phyloP scores from a whole-genome alignment of 768 basidiomycete species.

The Postia placenta region DNA sequence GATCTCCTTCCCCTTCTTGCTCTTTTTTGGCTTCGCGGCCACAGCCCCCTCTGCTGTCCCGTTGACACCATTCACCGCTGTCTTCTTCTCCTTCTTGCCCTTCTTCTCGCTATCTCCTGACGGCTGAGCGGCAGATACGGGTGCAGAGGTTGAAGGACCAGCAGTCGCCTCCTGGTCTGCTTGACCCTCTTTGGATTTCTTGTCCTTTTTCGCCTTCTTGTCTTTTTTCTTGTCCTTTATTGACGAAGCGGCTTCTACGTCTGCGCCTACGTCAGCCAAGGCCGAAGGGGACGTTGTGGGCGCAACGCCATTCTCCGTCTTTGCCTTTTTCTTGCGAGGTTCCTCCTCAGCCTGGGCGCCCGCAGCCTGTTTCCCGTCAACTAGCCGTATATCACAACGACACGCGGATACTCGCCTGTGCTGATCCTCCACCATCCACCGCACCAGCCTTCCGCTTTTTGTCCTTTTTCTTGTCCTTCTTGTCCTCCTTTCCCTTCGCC shows the following conservation, averaged over 20 bases:
- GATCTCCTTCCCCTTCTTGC: conserved; percentile 23
- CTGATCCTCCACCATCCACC: conserved; percentile 7
- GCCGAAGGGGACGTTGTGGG: conserved; percentile 4
- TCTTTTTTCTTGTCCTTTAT: conserved; percentile 19
- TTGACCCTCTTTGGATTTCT: conserved; percentile 17
- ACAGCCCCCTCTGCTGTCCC: conserved; percentile 5
- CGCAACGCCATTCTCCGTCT: conserved; percentile 5
- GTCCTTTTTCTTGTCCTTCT: conserved; percentile 13
- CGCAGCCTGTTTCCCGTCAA: too few relatives aligned
- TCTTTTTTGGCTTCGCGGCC: conserved; percentile 22
- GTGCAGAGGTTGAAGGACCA: neutral
- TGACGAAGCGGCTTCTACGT: too few relatives aligned
- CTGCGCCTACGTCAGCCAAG: conserved; percentile 3
- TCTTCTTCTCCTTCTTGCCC: conserved; percentile 8
- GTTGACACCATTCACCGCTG: conserved; percentile 3
- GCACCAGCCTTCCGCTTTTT: conserved; percentile 20
- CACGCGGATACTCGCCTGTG: conserved; percentile 7
- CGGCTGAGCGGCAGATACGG: neutral
- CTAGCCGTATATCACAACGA: neutral
- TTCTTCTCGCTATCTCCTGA: neutral
- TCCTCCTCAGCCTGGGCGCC: conserved; percentile 6
- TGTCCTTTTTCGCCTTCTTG: conserved; percentile 25
- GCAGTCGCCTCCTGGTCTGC: conserved; percentile 19
- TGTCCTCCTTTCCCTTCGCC: conserved; percentile 20
- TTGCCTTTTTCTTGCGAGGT: conserved; percentile 19